These are phyloP conservation scores for Pseudocercospora ulei DNA, from an alignment of 2,329 filamentous ascomycete genomes.

Conservation along the genomic window DNA sequence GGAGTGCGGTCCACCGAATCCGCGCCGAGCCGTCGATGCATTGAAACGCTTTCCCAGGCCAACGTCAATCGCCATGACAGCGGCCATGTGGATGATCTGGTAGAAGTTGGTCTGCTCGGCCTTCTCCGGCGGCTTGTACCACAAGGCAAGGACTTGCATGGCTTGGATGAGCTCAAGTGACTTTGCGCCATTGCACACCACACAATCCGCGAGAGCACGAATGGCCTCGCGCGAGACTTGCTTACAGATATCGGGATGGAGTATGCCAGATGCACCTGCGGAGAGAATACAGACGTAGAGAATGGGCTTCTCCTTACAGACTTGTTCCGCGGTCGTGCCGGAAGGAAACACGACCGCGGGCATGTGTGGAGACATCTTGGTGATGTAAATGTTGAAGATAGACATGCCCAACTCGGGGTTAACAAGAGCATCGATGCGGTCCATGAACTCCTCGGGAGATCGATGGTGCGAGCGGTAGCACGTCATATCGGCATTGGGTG, in stretches of 20 bases:
- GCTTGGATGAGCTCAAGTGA: conserved; percentile 74
- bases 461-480: conserved; percentile 23
- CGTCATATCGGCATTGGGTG: conserved; percentile 20
- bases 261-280: conserved; percentile 44
- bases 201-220: conserved; percentile 61
- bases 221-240: conserved; percentile 60
- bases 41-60: conserved; percentile 56
- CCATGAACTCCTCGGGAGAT: conserved; percentile 28
- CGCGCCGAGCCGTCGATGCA: conserved; percentile 33
- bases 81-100: conserved; percentile 70
- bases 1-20: conserved; percentile 31
- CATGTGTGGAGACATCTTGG: conserved; percentile 47
- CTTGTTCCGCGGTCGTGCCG: conserved; percentile 45
- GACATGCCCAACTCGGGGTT: conserved; percentile 44
- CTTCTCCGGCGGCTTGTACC: conserved; percentile 75
- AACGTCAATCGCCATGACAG: conserved; percentile 73
- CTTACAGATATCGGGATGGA: conserved; percentile 50
- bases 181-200: conserved; percentile 68
- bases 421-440: conserved; percentile 42
- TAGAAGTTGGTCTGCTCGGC: conserved; percentile 86
- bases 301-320: conserved; percentile 51
- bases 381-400: conserved; percentile 50
- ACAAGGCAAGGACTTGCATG: conserved; percentile 63
- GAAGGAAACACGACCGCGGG: conserved; percentile 51
- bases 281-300: conserved; percentile 52